Evolutionary conservation across 108 stramenopile genomes (phyloP), one percentile per base, ranked within the genome.

Genomic region (Nitzschia sp.): DNA sequence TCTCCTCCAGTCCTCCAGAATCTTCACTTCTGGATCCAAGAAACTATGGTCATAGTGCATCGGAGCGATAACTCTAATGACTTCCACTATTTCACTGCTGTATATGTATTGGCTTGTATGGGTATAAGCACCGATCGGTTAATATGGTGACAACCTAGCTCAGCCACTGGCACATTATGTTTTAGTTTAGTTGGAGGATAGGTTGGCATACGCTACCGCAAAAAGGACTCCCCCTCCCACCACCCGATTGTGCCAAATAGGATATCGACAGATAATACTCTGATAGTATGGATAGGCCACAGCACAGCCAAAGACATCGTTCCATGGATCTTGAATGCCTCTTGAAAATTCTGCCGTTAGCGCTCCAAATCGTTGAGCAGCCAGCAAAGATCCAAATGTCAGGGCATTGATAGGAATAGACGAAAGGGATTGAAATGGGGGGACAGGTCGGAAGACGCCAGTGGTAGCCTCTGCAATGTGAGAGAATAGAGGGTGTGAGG

Each of bases 211-310:
- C 40, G 65, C 40, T 24, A 76, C 44, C 19, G 75, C 67, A 10
- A 50, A 42, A 37, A 72, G 15, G 34, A 81, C 39, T 15, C 41
- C 46, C 10, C 71, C 75, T 11, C 81, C 81, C 8, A 82, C 71
- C 8, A 82, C 63, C 55, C 81, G 71, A 67, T 82, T 82, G 39
- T 82, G 81, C 58, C 26, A 43, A 20, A 64, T 21, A 14, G 61
- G 41, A 69, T 76, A 62, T 17, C 52, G 52, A 7, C 59, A 50
- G 34, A 76, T 46, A n/a, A 56, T 48, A 21, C 63, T 71, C 52
- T 78, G 64, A 56, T 82, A 82, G 46, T 82, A 77, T 12, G 63
- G 71, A 65, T 73, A 77, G n/a, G 69, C 69, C 14, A 82, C 53
- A 0, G 48, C 62, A 64, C 69, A 82, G 19, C 81, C 81, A 61